These are phyloP conservation scores for Naumovozyma castellii DNA, from an alignment of 805 yeast species.

Conservation along the genomic window DNA sequence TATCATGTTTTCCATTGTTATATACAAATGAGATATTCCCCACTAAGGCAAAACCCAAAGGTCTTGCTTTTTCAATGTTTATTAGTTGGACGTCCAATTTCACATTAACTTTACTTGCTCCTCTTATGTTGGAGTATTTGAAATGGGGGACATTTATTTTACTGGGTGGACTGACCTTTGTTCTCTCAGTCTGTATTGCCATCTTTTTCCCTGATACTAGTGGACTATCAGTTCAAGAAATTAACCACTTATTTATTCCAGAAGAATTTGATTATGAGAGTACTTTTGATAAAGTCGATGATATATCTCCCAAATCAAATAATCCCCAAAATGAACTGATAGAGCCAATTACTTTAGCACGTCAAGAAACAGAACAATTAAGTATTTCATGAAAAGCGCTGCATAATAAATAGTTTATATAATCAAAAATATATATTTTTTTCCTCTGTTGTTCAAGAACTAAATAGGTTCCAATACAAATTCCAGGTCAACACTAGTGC, in stretches of 20 bases:
- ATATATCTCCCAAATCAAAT: neutral
- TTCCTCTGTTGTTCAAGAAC: too few relatives aligned
- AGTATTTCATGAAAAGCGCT: neutral
- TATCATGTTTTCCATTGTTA: slow-evolving; percentile 41
- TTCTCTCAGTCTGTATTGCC: slow-evolving; percentile 26
- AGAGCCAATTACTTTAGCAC: neutral
- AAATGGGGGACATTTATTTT: slow-evolving; percentile 35
- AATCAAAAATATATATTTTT: too few relatives aligned
- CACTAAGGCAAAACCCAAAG: slow-evolving; percentile 36
- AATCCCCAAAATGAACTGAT: neutral
- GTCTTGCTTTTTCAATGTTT: slow-evolving; percentile 38
- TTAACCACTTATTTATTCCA: neutral
- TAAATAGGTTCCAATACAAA: too few relatives aligned
- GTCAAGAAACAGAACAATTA: neutral
- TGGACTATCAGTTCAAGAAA: neutral
- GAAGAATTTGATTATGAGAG: neutral
- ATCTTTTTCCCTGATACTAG: slow-evolving; percentile 39
- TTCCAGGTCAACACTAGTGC: too few relatives aligned
- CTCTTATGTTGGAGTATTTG: slow-evolving; percentile 30
- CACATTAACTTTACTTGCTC: slow-evolving; percentile 33
- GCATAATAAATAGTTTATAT: too few relatives aligned
- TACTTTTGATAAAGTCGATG: neutral
- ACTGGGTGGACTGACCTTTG: slow-evolving; percentile 30
- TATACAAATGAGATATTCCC: slow-evolving; percentile 44
- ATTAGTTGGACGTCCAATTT: slow-evolving; percentile 38